Conservation (phyloP, 306 rosid genomes). For the Gastrolobium bilobum region DNA sequence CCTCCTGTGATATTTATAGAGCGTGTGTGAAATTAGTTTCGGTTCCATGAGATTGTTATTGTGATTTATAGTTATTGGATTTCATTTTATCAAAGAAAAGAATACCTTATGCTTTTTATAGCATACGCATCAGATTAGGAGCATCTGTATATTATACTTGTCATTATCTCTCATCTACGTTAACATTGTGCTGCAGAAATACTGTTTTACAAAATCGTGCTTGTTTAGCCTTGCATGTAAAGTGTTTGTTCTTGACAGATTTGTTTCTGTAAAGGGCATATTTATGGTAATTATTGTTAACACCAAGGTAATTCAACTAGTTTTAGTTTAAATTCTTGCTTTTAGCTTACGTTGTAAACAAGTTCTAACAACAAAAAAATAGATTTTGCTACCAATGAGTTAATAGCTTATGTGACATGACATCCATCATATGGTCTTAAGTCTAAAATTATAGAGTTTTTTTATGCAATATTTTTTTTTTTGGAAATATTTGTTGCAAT, state of each 20-base stretch:
- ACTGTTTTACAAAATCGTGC: neutral
- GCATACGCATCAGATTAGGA: conserved; percentile 33
- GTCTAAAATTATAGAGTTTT: too few species aligned
- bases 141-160: conserved; percentile 46
- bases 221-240: neutral
- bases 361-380: too few species aligned
- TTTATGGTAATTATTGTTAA: neutral
- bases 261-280: conserved; percentile 3
- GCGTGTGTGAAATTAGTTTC: conserved; percentile 50
- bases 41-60: conserved; percentile 34
- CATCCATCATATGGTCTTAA: too few species aligned
- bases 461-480: too few species aligned
- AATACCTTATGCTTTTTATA: neutral
- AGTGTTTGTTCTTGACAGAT: neutral
- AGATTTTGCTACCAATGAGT: neutral
- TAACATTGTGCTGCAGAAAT: conserved; percentile 21
- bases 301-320: neutral
- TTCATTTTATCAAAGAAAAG: conserved; percentile 44
- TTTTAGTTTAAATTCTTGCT: too few species aligned
- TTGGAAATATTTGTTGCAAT: too few species aligned
- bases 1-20: conserved; percentile 42
- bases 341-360: too few species aligned
- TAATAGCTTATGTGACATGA: neutral
- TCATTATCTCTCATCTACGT: neutral
- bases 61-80: conserved; percentile 53